phyloP scores from a whole-genome alignment of 1,284 basidiomycete genomes.

The Cerioporus squamosus region DNA sequence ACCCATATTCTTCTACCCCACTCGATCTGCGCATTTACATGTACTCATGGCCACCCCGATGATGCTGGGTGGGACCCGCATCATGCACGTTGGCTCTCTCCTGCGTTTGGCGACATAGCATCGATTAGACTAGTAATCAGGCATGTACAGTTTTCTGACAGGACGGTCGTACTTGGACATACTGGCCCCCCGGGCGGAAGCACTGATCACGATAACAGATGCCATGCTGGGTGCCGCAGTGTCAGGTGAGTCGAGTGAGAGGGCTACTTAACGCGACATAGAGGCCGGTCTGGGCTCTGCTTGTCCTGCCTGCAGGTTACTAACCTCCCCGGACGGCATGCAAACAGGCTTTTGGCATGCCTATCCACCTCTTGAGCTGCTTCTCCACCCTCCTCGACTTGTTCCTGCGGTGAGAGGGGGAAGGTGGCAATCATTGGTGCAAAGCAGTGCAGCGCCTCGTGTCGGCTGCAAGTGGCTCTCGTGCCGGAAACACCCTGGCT shows the following conservation, averaged over 20 bases:
- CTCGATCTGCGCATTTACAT: conserved; percentile 21
- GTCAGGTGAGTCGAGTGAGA: conserved; percentile 21
- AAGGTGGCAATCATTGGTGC: not conserved
- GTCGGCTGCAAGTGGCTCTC: not conserved
- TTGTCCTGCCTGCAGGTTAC: conserved; percentile 4
- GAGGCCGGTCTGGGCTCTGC: not conserved
- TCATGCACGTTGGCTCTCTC: conserved; percentile 7
- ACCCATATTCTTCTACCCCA: conserved; percentile 9
- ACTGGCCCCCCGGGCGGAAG: conserved; percentile 5
- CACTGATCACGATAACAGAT: conserved; percentile 13
- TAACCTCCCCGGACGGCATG: not conserved
- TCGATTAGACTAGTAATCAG: conserved; percentile 20
- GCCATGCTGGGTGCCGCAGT: conserved; percentile 7
- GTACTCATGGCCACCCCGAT: conserved; percentile 11
- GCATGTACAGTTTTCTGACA: conserved; percentile 12
- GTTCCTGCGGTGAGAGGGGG: not conserved
- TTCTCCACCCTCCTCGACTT: not conserved
- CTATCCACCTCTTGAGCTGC: not conserved
- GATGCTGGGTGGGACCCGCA: conserved; percentile 10
- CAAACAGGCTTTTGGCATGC: not conserved
- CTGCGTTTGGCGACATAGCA: conserved; percentile 3
- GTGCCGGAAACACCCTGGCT: not conserved
- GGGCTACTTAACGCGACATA: not conserved
- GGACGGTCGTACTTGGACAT: conserved; percentile 13
- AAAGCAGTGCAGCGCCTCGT: not conserved